phyloP scores from a whole-genome alignment of 805 yeast genomes.

The Teunomyces kruisii region DNA sequence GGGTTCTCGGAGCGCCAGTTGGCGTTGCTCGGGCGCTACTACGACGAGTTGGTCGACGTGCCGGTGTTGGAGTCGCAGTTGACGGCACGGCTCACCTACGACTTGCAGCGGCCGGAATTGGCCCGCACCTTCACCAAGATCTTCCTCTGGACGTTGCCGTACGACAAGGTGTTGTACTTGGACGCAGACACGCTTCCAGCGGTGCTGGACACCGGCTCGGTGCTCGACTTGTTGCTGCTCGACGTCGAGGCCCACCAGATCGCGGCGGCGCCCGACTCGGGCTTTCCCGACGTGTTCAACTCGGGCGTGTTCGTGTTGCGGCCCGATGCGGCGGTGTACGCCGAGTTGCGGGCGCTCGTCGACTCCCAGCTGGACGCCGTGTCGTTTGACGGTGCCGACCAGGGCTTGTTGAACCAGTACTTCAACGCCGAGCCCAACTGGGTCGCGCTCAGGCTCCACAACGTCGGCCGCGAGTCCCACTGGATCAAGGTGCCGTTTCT shows the following conservation, averaged over 20 bases:
- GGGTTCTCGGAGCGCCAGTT: slow-evolving; percentile 28
- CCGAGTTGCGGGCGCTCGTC: slow-evolving; percentile 35
- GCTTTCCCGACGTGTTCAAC: slow-evolving; percentile 90
- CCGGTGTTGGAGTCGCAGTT: slow-evolving; percentile 24
- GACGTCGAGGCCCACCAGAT: slow-evolving; percentile 25
- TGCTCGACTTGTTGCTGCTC: slow-evolving; percentile 31
- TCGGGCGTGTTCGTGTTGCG: slow-evolving; percentile 68
- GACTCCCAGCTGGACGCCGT: slow-evolving; percentile 14
- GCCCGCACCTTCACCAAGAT: slow-evolving; percentile 56
- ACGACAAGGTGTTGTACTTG: slow-evolving; percentile 53
- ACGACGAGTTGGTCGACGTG: slow-evolving; percentile 32
- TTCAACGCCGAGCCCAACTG: slow-evolving; percentile 50
- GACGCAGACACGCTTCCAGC: slow-evolving; percentile 65
- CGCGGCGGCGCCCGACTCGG: slow-evolving; percentile 74
- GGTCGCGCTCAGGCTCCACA: slow-evolving; percentile 21
- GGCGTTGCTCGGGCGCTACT: slow-evolving; percentile 21
- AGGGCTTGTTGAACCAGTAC: slow-evolving; percentile 80
- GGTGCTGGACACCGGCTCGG: slow-evolving; percentile 15
- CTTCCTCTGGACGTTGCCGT: slow-evolving; percentile 51
- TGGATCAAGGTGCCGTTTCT: slow-evolving; percentile 80
- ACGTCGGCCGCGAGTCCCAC: slow-evolving; percentile 15
- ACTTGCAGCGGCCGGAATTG: slow-evolving; percentile 53
- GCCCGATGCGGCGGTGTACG: slow-evolving; percentile 49
- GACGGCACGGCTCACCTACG: slow-evolving; percentile 23
- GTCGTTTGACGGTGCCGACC: slow-evolving; percentile 88